Conservation (phyloP, 163 green algal genomes). For the Scenedesmus sp. region DNA sequence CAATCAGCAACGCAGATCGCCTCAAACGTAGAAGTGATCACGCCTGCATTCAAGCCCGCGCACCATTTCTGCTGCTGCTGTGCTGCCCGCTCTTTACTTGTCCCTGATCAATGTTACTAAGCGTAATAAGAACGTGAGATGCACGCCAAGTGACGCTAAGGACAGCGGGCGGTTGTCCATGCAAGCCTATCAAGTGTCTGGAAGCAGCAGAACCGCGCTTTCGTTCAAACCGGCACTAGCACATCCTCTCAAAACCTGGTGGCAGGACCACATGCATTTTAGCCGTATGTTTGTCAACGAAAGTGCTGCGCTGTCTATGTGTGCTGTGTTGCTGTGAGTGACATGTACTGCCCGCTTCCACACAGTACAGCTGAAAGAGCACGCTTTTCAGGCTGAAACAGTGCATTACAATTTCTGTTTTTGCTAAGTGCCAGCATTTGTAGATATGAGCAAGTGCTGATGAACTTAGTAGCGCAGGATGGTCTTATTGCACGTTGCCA, state of each 20-base stretch:
- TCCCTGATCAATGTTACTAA: neutral
- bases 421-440: no score
- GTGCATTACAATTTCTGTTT: no score
- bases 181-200: neutral
- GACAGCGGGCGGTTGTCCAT: neutral
- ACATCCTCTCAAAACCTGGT: neutral
- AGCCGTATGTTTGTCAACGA: neutral
- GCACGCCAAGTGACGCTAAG: neutral
- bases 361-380: no score
- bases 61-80: slow-evolving; percentile 8
- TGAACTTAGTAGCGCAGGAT: no score
- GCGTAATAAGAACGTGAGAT: neutral
- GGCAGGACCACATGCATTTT: neutral
- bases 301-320: neutral
- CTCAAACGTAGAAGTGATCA: neutral
- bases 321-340: neutral
- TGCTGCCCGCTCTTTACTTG: neutral
- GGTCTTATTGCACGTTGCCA: no score
- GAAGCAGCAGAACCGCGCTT: slow-evolving; percentile 12
- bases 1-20: neutral
- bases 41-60: neutral
- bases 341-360: neutral
- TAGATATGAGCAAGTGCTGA: no score
- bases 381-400: neutral
- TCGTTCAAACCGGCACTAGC: slow-evolving; percentile 8